Evolutionary conservation across 441 rosid species (phyloP).

Genomic region (Pelargonium citronellum): DNA sequence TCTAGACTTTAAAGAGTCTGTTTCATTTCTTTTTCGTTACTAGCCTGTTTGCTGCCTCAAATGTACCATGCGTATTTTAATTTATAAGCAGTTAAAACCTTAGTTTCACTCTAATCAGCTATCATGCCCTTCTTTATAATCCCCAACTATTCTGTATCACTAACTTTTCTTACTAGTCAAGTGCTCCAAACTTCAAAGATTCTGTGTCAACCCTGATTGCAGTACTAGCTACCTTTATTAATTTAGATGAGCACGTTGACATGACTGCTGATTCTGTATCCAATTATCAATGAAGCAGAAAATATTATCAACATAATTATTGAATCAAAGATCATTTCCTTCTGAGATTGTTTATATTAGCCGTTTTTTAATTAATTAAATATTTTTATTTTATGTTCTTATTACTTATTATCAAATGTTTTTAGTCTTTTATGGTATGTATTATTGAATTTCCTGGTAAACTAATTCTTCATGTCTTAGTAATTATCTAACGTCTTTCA

Average conservation of each 20-base stretch:
- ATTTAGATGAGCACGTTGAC: not conserved
- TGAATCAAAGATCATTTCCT: not conserved
- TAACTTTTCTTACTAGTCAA: not conserved
- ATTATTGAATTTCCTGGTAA: too few species aligned
- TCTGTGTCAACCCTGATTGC: not conserved
- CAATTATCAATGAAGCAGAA: not conserved
- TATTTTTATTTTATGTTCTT: not conserved
- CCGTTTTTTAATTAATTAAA: not conserved
- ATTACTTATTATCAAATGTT: not conserved
- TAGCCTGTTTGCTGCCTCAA: conserved; percentile 2
- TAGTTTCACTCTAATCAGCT: not conserved
- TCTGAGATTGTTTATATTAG: not conserved
- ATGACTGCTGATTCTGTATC: not conserved
- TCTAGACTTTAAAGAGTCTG: not conserved
- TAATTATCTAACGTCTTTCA: too few species aligned
- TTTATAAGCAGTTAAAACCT: not conserved
- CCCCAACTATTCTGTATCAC: not conserved
- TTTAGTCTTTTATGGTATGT: not conserved
- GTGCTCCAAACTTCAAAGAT: not conserved
- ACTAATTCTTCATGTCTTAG: too few species aligned
- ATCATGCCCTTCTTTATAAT: not conserved
- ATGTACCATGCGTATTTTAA: not conserved
- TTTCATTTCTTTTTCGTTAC: not conserved
- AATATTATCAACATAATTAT: not conserved
- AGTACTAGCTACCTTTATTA: not conserved